These are phyloP conservation scores for Rubus idaeus DNA, from an alignment of 306 rosid species.

Conservation along the genomic window DNA sequence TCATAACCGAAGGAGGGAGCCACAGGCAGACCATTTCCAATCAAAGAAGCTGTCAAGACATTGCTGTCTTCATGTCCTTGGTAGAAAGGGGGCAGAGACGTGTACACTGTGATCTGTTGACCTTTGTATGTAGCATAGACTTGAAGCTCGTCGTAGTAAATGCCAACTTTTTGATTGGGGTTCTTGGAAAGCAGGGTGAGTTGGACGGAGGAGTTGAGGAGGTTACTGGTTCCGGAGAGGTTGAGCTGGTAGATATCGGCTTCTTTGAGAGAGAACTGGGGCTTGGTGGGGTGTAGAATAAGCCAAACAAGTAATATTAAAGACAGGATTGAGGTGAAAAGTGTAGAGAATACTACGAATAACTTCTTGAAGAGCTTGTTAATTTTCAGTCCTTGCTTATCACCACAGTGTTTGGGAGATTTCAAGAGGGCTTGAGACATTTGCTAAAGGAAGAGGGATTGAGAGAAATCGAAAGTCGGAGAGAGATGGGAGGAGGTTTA, in stretches of 20 bases:
- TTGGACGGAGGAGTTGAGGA: slow-evolving; percentile 79
- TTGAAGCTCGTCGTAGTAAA: slow-evolving; percentile 73
- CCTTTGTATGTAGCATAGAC: slow-evolving; percentile 72
- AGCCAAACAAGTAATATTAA: slow-evolving; percentile 56
- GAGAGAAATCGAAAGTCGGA: slow-evolving; percentile 19
- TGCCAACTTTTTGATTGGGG: slow-evolving; percentile 76
- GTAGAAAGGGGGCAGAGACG: slow-evolving; percentile 75
- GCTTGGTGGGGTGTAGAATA: slow-evolving; percentile 71
- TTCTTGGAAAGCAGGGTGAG: slow-evolving; percentile 72
- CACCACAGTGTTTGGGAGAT: slow-evolving; percentile 88
- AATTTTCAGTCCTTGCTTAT: slow-evolving; percentile 40
- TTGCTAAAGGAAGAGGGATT: slow-evolving; percentile 25
- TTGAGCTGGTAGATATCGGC: slow-evolving; percentile 71
- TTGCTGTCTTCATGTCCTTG: slow-evolving; percentile 66
- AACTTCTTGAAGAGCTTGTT: slow-evolving; percentile 64
- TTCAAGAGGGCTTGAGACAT: slow-evolving; percentile 60
- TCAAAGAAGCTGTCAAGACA: slow-evolving; percentile 62
- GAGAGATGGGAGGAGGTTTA: slow-evolving; percentile 24
- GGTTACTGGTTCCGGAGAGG: slow-evolving; percentile 50
- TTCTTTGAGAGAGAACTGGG: slow-evolving; percentile 70
- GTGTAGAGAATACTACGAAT: slow-evolving; percentile 44
- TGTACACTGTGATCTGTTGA: slow-evolving; percentile 64
- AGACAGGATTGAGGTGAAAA: slow-evolving; percentile 49
- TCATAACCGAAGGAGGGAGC: slow-evolving; percentile 77
- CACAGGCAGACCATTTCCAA: slow-evolving; percentile 61